A percentile compares a stretch with the other conserved stretches of the same genome.
Conservation (phyloP, 1,284 basidiomycete genomes). For the Ceratorhiza oryzae-sativae region DNA sequence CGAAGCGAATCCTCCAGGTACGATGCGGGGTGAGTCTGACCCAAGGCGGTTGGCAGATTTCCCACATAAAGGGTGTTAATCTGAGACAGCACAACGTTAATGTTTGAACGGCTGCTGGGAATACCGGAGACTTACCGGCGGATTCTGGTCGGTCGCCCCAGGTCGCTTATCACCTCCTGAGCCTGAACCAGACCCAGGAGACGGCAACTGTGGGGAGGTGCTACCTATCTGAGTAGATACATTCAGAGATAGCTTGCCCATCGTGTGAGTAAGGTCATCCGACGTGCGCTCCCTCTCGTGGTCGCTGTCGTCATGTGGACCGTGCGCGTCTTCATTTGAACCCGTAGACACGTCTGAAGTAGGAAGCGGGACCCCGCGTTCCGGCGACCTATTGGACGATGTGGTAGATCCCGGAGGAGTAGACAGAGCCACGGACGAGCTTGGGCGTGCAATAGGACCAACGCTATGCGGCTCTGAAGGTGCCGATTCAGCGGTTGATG, state of each 20-base stretch:
- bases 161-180: conserved; percentile 49
- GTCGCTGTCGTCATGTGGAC: conserved; percentile 9
- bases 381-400: conserved; percentile 29
- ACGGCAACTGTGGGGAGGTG: conserved; percentile 57
- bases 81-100: conserved; percentile 50
- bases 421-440: conserved; percentile 34
- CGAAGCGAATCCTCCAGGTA: conserved; percentile 86
- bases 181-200: conserved; percentile 55
- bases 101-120: conserved; percentile 26
- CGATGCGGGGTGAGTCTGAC: conserved; percentile 68
- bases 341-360: conserved; percentile 35
- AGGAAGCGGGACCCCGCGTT: conserved; percentile 38
- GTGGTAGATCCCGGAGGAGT: conserved; percentile 20
- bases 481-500: conserved; percentile 10
- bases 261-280: conserved; percentile 13
- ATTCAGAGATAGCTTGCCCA: conserved; percentile 19
- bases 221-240: conserved; percentile 56
- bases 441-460: conserved; percentile 31
- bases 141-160: conserved; percentile 86
- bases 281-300: not conserved
- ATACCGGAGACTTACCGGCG: conserved; percentile 63
- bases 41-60: conserved; percentile 81
- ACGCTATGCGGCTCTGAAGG: not conserved
- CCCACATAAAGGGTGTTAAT: conserved; percentile 96
- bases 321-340: conserved; percentile 19